Percentiles rank a stretch among this genome's conserved stretches.
Evolutionary conservation across 768 basidiomycete species (phyloP).

Genomic region (Cystobasidium onofrii): DNA sequence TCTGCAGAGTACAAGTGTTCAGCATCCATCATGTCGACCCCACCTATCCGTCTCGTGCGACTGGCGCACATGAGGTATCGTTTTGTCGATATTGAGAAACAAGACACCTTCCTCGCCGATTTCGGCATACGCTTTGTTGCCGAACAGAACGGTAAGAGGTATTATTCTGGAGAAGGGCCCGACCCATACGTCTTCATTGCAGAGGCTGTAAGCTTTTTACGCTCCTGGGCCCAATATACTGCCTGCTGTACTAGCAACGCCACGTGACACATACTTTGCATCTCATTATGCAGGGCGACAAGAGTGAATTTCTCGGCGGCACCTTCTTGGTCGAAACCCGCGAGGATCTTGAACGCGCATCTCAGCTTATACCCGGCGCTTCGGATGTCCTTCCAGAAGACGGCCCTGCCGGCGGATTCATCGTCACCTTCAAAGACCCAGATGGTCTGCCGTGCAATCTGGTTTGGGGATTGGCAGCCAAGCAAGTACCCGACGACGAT

Average conservation of each 20-base stretch:
- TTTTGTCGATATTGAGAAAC: background rate
- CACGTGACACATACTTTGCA: background rate
- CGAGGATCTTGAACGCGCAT: slow-evolving; percentile 23
- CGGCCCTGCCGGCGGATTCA: slow-evolving; percentile 24
- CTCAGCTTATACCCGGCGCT: slow-evolving; percentile 20
- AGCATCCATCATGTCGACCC: background rate
- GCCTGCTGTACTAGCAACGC: background rate
- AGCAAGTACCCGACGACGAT: background rate
- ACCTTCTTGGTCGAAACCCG: slow-evolving; percentile 12
- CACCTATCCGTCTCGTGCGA: background rate
- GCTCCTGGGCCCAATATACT: background rate
- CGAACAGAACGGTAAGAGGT: background rate
- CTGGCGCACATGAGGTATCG: slow-evolving; percentile 9
- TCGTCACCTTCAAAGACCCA: slow-evolving; percentile 26
- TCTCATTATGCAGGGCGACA: slow-evolving; percentile 13
- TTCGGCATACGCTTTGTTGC: background rate
- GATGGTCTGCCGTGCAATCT: slow-evolving; percentile 28
- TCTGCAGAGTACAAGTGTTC: too few relatives aligned
- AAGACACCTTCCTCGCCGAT: background rate
- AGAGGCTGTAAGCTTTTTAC: background rate
- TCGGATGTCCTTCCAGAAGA: background rate
- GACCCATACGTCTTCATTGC: slow-evolving; percentile 15
- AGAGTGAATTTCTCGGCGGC: slow-evolving; percentile 23
- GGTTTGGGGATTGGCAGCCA: slow-evolving; percentile 14
- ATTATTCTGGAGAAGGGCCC: background rate